Conservation (phyloP, 164 flowering plant species). For the Platanus orientalis region DNA sequence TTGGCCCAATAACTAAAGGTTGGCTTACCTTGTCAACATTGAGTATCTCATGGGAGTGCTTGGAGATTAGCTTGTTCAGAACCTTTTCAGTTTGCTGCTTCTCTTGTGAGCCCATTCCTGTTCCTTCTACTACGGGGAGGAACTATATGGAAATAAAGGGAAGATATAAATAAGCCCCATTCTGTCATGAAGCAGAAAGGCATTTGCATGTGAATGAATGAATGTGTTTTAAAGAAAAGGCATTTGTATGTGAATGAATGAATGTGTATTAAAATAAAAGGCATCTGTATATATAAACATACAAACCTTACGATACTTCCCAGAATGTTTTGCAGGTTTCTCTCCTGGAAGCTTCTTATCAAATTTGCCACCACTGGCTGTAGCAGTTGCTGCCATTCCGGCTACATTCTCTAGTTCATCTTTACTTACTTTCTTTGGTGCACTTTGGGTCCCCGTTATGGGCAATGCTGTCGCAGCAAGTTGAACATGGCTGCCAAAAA, state of each 20-base stretch:
- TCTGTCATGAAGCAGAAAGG: background rate
- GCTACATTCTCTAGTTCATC: constrained; percentile 72
- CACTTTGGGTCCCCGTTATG: constrained; percentile 67
- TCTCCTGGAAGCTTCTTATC: constrained; percentile 92
- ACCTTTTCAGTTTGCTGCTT: constrained; percentile 77
- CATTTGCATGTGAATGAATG: constrained; percentile 2
- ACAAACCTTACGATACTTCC: constrained; percentile 83
- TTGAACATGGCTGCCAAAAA: constrained; percentile 75
- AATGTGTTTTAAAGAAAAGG: background rate
- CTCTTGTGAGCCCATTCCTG: constrained; percentile 64
- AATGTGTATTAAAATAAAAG: background rate
- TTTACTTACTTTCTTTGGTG: constrained; percentile 61
- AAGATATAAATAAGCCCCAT: background rate
- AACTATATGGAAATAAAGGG: constrained; percentile 23
- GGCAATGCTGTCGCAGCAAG: constrained; percentile 89
- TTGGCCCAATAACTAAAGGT: background rate
- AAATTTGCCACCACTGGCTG: constrained; percentile 98
- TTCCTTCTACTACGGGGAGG: constrained; percentile 74
- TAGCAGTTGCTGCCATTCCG: constrained; percentile 76
- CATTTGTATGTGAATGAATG: constrained; percentile 3
- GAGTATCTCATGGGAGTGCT: constrained; percentile 73
- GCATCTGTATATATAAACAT: background rate
- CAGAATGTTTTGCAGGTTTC: constrained; percentile 70
- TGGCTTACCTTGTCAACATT: constrained; percentile 69
- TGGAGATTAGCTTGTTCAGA: constrained; percentile 71